Evolutionary conservation across 345 rosid genomes (phyloP).

Genomic region (Isatis tinctoria): DNA sequence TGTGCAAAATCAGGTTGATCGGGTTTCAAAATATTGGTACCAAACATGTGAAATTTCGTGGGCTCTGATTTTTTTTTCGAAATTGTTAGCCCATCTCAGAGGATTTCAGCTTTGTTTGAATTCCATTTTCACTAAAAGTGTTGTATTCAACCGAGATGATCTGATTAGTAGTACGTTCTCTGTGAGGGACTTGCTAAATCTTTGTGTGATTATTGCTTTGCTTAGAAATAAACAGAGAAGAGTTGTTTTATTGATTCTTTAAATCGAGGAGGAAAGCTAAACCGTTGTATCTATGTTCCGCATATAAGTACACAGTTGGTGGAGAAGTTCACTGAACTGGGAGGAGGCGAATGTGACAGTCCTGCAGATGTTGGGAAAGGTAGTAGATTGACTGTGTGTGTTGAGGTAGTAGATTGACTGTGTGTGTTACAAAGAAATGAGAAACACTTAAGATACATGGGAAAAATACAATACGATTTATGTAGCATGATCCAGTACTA

Average conservation of each 20-base stretch:
- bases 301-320: conserved; percentile 46
- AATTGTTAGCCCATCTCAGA: not conserved
- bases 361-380: conserved; percentile 65
- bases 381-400: conserved; percentile 12
- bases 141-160: not conserved
- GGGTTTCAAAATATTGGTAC: not conserved
- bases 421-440: not conserved
- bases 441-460: not conserved
- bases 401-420: too few species aligned
- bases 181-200: not conserved
- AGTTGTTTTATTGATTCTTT: not conserved
- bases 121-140: not conserved
- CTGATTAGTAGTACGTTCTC: not conserved
- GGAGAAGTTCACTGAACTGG: conserved; percentile 50
- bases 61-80: not conserved
- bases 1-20: not conserved
- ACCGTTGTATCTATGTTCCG: conserved; percentile 2
- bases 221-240: not conserved
- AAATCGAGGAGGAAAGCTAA: not conserved
- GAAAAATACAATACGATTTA: too few species aligned
- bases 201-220: not conserved
- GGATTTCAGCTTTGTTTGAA: not conserved
- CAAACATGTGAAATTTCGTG: not conserved
- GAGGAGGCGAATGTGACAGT: conserved; percentile 51
- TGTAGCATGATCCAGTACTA: not conserved